These are phyloP conservation scores for Neonothopanus nambi DNA, from an alignment of 1,284 basidiomycete genomes.

Conservation along the genomic window DNA sequence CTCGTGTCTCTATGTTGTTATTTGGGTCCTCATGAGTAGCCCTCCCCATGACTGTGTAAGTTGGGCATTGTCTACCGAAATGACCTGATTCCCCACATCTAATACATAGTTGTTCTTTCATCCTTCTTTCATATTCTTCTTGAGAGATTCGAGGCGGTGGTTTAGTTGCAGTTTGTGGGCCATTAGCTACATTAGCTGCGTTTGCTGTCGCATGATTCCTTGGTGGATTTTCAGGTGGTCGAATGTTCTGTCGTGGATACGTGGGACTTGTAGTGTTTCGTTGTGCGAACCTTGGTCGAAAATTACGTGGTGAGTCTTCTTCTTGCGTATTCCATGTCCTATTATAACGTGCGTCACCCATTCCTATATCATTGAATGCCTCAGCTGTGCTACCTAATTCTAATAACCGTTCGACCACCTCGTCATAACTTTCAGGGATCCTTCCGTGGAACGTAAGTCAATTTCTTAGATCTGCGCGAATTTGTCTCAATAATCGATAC, in stretches of 20 bases:
- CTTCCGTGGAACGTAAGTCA: neutral
- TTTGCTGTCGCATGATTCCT: neutral
- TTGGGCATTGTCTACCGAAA: neutral
- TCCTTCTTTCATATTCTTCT: too few species aligned
- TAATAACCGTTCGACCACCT: neutral
- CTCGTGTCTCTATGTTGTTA: too few species aligned
- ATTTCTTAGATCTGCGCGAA: neutral
- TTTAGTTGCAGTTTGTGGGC: neutral
- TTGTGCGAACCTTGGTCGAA: too few species aligned
- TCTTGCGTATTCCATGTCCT: neutral
- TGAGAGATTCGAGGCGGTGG: neutral
- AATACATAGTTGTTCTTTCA: too few species aligned
- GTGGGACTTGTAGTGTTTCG: too few species aligned
- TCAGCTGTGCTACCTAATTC: neutral
- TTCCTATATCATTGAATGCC: slow-evolving; percentile 1
- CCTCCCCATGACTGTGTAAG: neutral
- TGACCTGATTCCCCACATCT: too few species aligned
- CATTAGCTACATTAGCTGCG: neutral
- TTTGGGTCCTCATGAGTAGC: too few species aligned
- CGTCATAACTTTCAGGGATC: neutral
- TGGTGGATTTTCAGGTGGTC: neutral
- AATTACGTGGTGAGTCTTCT: too few species aligned
- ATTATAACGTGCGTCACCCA: neutral
- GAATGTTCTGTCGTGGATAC: too few species aligned
- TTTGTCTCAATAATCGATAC: neutral